Evolutionary conservation across 805 yeast genomes (phyloP), one percentile per base, ranked within the genome.

Genomic region (Jamesozyma spencerorum): DNA sequence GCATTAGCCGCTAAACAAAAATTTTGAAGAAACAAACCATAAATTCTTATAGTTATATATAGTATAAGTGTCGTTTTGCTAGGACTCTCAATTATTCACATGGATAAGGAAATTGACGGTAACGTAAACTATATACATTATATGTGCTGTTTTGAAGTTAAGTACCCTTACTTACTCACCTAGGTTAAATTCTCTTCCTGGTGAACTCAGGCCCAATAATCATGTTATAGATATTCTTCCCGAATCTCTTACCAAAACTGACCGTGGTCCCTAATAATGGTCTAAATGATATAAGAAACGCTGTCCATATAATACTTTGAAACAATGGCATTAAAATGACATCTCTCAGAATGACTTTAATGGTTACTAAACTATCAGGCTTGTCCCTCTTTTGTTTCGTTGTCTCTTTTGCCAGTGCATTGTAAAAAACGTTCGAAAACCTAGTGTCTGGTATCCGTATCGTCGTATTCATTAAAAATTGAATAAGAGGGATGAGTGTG

Each of bases 361-460:
- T 37, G 6, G 48, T 34, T 5, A 53, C 45, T 43, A 40, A 41
- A 22, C 42, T 36, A 10, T 45, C 46, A 38, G 47, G 44, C 41
- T 31, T 44, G 18, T 18, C 41, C 31, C 36, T 44, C 18, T 45
- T 45, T 31, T 51, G 47, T 32, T 40, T 52, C 36, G 40, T 50
- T 13, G 57, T 54, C 41, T 57, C 63, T 30, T 47, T 48, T 7
- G 46, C 40, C 12, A 68, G 46, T 1, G 72, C 64, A 28, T 66
- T 62, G 46, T 66, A 56, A 54, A 81, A 81, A 2, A 82, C 64
- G 41, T 77, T 71, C 50, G 79, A 85, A 50, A 79, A 81, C 34
- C 90, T 65, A 18, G 81, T 60, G 49, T 82, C 90, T 1, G 88
- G 88, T 2, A 72, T 63, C 1, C 57, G 48, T n/a, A 46, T 10